Base-by-base conservation (phyloP, 805 yeast species). In the Jamesozyma rosinii region DNA sequence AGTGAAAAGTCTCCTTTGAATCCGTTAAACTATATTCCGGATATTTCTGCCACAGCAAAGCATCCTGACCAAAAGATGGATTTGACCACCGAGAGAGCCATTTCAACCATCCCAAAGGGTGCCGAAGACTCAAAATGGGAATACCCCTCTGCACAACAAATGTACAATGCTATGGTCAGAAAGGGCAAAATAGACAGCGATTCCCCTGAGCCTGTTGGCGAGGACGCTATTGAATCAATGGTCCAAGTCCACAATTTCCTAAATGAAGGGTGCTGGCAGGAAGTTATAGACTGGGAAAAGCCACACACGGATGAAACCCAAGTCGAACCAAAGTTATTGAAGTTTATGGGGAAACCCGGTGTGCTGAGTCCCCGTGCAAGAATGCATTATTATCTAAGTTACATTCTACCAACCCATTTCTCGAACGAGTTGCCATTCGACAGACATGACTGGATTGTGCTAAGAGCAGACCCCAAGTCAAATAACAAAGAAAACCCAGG, bases 61-160 rank as follows among this genome's bases (percentile, higher is more conserved):
- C 81, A 81, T 4, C 86, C 92, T 1, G 95, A 94, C 22, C 98
- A 92, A 64, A 76, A 73, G 46, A 53, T 85, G 32, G 78, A 75
- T 30, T 69, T 92, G 27, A 88, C 97, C 9, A 85, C 92, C 0
- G 85, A 83, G 35, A 77, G 96, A 53, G 83, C 95, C 1, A 63
- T 80, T 32, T 86, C 95, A 14, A 67, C 86, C 1, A 92, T 92
- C 42, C 98, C 98, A 18, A 75, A 86, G 49, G 97, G 97, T 24
- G 58, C 67, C 1, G 71, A 68, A 9, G 79, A 77, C 47, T 95
- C 95, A 1, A 77, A 81, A 38, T 92, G 99, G 99, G 98, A 92
- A 65, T 92, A 92, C 60, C 99, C 99, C 1, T 86, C 96, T 2
- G 98, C 99, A 1, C 98, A 92, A 65, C 99, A 92, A 62, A 92